These are phyloP conservation scores for Paramecium caudatum DNA, from an alignment of 73 alveolate genomes.

Conservation along the genomic window DNA sequence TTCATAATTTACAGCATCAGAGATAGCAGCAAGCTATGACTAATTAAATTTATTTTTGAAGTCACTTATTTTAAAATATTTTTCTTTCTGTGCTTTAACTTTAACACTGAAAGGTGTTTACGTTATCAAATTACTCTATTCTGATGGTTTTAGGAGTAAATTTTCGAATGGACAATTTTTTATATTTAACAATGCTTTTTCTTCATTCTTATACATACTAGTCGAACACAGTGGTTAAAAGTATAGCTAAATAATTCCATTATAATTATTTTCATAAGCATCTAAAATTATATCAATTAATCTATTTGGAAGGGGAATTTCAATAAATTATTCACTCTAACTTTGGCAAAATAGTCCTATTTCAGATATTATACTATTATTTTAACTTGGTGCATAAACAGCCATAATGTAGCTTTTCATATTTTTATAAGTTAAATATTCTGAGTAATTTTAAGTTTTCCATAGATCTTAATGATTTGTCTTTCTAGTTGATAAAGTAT, in stretches of 20 bases:
- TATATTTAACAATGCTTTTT: too few species aligned
- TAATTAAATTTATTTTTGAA: background rate
- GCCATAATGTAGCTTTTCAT: too few species aligned
- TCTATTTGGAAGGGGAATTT: too few species aligned
- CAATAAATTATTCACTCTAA: too few species aligned
- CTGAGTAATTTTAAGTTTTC: background rate
- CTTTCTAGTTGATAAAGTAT: background rate
- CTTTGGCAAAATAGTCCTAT: too few species aligned
- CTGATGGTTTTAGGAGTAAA: background rate
- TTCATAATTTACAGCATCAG: background rate
- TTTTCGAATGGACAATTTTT: background rate
- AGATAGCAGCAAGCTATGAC: background rate
- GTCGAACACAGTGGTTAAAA: too few species aligned
- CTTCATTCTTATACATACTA: too few species aligned
- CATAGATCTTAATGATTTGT: background rate
- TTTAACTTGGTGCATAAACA: too few species aligned
- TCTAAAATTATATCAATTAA: too few species aligned
- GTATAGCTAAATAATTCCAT: too few species aligned
- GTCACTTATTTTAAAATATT: background rate
- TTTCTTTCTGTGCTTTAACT: background rate
- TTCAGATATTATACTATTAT: too few species aligned
- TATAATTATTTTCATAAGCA: too few species aligned
- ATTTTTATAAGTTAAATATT: conserved; percentile 8
- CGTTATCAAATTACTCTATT: background rate
- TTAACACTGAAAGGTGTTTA: background rate